A percentile compares a stretch with the other conserved stretches of the same genome.
phyloP scores from a whole-genome alignment of 2,329 filamentous ascomycete species.

The Fusarium succisae region DNA sequence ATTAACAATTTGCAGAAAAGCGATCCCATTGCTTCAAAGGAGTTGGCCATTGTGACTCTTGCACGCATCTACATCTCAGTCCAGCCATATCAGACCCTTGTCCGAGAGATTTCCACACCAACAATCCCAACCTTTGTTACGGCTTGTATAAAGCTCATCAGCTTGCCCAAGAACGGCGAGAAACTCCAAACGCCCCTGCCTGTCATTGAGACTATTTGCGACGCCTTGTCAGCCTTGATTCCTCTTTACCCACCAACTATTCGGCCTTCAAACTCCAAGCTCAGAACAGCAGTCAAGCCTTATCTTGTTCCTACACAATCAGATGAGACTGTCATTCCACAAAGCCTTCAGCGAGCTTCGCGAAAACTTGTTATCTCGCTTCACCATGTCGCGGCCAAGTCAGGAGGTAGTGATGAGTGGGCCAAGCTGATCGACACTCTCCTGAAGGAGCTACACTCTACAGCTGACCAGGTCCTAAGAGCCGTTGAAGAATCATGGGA shows the following conservation, averaged over 20 bases:
- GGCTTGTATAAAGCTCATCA: constrained; percentile 74
- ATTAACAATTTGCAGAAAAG: constrained; percentile 67
- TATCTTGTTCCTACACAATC: constrained; percentile 73
- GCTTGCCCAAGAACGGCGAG: constrained; percentile 50
- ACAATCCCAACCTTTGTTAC: constrained; percentile 79
- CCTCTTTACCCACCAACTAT: constrained; percentile 86
- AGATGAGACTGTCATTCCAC: constrained; percentile 58
- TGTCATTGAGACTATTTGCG: constrained; percentile 74
- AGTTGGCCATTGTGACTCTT: constrained; percentile 78
- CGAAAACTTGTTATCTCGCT: constrained; percentile 75
- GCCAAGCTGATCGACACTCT: constrained; percentile 69
- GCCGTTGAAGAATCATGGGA: constrained; percentile 85
- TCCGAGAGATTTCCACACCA: constrained; percentile 88
- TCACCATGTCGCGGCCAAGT: constrained; percentile 83
- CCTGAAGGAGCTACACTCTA: constrained; percentile 72
- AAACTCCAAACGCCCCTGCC: constrained; percentile 50
- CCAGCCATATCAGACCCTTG: constrained; percentile 81
- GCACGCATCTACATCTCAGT: constrained; percentile 86
- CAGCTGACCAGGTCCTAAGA: constrained; percentile 80
- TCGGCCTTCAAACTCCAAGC: constrained; percentile 76
- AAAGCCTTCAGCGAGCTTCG: constrained; percentile 64
- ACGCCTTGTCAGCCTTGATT: constrained; percentile 76
- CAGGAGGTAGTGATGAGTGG: constrained; percentile 82
- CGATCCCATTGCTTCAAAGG: constrained; percentile 78
- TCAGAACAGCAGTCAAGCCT: constrained; percentile 67